Evolutionary conservation across 2,329 filamentous ascomycete genomes (phyloP).

Genomic region (Biscogniauxia mediterranea): DNA sequence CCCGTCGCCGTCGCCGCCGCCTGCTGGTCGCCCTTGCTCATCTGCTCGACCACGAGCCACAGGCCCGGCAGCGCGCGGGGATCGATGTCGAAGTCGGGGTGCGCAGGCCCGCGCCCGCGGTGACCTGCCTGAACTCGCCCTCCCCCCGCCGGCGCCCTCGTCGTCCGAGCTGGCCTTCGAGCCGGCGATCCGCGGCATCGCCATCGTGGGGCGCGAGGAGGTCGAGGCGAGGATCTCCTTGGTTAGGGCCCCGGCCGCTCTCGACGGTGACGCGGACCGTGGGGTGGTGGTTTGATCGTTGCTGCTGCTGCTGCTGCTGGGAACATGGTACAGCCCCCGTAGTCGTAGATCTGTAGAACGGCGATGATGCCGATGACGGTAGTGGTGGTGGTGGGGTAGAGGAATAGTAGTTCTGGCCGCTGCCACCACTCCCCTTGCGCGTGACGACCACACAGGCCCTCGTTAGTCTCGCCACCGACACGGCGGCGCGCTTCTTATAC

Average conservation of each 20-base stretch:
- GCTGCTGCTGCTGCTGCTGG: slow-evolving; percentile 2
- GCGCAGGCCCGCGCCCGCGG: slow-evolving; percentile 56
- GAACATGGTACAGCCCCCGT: background rate
- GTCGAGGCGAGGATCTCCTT: slow-evolving; percentile 64
- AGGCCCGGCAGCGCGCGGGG: slow-evolving; percentile 55
- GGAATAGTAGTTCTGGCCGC: background rate
- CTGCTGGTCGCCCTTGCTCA: slow-evolving; percentile 46
- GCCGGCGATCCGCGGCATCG: slow-evolving; percentile 44
- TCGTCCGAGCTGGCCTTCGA: background rate
- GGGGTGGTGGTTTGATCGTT: slow-evolving; percentile 23
- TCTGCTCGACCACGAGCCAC: slow-evolving; percentile 80
- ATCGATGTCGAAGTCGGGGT: slow-evolving; percentile 73
- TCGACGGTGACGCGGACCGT: slow-evolving; percentile 71
- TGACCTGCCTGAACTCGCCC: slow-evolving; percentile 71
- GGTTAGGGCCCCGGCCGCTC: slow-evolving; percentile 68
- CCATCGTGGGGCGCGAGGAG: slow-evolving; percentile 32
- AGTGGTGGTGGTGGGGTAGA: too few relatives aligned
- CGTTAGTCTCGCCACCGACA: slow-evolving; percentile 52
- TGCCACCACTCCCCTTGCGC: slow-evolving; percentile 15
- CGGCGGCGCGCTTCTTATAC: slow-evolving; percentile 36
- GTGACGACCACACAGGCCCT: slow-evolving; percentile 55
- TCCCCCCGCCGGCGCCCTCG: slow-evolving; percentile 38
- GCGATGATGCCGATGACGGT: slow-evolving; percentile 4
- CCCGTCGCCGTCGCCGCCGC: too few relatives aligned
- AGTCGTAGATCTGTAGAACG: slow-evolving; percentile 17